phyloP scores from a whole-genome alignment of 306 rosid species.

The Crotalaria pallida region DNA sequence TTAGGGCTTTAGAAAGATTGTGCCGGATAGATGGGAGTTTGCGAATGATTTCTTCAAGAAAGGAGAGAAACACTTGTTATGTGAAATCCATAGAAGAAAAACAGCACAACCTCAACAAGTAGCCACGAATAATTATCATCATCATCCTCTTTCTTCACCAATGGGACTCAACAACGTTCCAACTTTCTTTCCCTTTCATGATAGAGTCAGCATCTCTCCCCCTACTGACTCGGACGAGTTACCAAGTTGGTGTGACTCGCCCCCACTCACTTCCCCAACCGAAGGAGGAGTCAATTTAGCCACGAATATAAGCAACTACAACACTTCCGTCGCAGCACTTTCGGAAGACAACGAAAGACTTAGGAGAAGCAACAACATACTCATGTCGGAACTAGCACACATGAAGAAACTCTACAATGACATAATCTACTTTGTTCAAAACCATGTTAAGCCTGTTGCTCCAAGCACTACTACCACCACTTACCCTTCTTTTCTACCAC shows the following conservation, averaged over 20 bases:
- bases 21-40: slow-evolving; percentile 84
- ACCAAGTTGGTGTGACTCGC: slow-evolving; percentile 57
- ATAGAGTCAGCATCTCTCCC: slow-evolving; percentile 49
- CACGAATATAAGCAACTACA: slow-evolving; percentile 4
- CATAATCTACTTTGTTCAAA: slow-evolving; percentile 80
- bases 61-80: slow-evolving; percentile 73
- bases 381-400: slow-evolving; percentile 73
- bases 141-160: not conserved
- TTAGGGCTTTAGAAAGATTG: slow-evolving; percentile 85
- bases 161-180: slow-evolving; percentile 33
- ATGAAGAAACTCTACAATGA: slow-evolving; percentile 82
- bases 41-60: slow-evolving; percentile 78
- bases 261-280: slow-evolving; percentile 33
- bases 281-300: not conserved
- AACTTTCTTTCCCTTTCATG: slow-evolving; percentile 45
- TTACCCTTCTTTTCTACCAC: slow-evolving; percentile 47
- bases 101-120: slow-evolving; percentile 64
- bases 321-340: slow-evolving; percentile 41
- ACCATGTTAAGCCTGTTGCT: slow-evolving; percentile 78
- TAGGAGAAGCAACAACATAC: slow-evolving; percentile 56
- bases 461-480: slow-evolving; percentile 52
- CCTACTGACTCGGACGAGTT: slow-evolving; percentile 62
- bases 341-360: slow-evolving; percentile 72
- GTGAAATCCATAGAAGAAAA: slow-evolving; percentile 74
- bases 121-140: slow-evolving; percentile 26